Percentiles rank a stretch among this genome's conserved stretches.
Evolutionary conservation across 78 protist species (phyloP).

Genomic region (Dictyostelium firmibasis): DNA sequence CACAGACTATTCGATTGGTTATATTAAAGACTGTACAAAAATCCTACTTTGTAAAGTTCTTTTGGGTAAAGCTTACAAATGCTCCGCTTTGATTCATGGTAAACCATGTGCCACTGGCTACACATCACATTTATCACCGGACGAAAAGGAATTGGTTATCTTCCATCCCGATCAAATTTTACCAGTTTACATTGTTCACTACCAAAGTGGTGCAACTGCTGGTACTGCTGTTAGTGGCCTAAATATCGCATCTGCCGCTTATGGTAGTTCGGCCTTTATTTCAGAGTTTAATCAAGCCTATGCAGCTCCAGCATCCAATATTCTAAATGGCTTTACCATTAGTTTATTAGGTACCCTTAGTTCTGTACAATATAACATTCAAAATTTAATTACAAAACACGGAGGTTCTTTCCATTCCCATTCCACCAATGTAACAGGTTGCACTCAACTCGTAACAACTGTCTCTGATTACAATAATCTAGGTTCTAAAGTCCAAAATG

Average conservation of each 20-base stretch:
- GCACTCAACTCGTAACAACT: slow-evolving; percentile 22
- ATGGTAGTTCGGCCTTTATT: neutral
- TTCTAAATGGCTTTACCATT: neutral
- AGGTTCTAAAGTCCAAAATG: neutral
- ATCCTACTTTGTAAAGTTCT: slow-evolving; percentile 43
- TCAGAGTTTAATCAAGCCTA: neutral
- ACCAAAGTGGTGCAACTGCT: neutral
- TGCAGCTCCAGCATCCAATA: neutral
- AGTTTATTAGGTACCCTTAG: slow-evolving; percentile 11
- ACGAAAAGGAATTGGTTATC: slow-evolving; percentile 67
- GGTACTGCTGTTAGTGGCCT: neutral
- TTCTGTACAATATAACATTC: neutral
- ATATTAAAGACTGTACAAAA: slow-evolving; percentile 57
- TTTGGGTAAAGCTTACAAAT: slow-evolving; percentile 47
- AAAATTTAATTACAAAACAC: slow-evolving; percentile 14
- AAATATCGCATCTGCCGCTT: too few relatives aligned
- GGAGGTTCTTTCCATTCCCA: slow-evolving; percentile 17
- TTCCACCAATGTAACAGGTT: neutral
- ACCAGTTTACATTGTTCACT: slow-evolving; percentile 57
- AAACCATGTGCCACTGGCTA: slow-evolving; percentile 52
- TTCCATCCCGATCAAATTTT: slow-evolving; percentile 64
- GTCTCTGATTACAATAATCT: neutral
- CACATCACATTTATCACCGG: slow-evolving; percentile 65
- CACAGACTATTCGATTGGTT: slow-evolving; percentile 61
- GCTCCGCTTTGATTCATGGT: slow-evolving; percentile 31